A percentile compares a stretch with the other conserved stretches of the same genome.
These are phyloP conservation scores for Macrophomina pseudophaseolina DNA, from an alignment of 2,329 filamentous ascomycete species.

Conservation along the genomic window DNA sequence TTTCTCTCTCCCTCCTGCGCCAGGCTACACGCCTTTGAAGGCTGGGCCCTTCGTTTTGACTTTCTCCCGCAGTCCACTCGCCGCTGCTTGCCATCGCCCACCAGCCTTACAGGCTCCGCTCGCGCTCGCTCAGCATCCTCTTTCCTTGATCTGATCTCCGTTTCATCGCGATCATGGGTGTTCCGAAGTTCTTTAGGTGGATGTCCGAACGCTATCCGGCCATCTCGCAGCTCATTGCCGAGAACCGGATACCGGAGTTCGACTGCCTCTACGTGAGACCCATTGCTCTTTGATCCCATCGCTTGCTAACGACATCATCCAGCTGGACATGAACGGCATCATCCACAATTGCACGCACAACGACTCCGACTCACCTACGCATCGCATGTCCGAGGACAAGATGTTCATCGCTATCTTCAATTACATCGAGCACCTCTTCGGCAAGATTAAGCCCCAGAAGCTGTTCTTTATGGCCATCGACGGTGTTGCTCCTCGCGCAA, in stretches of 20 bases:
- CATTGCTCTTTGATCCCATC: not conserved
- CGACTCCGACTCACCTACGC: conserved; percentile 88
- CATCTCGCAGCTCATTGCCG: conserved; percentile 97
- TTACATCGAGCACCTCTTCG: conserved; percentile 98
- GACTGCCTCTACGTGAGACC: conserved; percentile 83
- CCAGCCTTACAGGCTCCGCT: conserved; percentile 6
- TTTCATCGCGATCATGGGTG: conserved; percentile 61
- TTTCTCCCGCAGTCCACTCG: conserved; percentile 5
- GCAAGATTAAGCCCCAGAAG: conserved; percentile 98
- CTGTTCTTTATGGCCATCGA: conserved; percentile 99
- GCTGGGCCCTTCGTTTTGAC: conserved; percentile 8
- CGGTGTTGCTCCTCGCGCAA: conserved; percentile 93
- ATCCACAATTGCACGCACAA: conserved; percentile 99
- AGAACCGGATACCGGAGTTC: conserved; percentile 98
- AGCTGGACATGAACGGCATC: conserved; percentile 98
- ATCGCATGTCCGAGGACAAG: conserved; percentile 93
- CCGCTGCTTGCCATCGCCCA: conserved; percentile 5
- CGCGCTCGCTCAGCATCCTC: not conserved
- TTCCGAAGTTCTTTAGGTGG: conserved; percentile 97
- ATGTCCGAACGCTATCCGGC: conserved; percentile 98
- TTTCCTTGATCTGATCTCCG: conserved; percentile 3
- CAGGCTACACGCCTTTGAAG: conserved; percentile 3
- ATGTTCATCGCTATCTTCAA: conserved; percentile 99
- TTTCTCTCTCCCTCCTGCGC: conserved; percentile 17
- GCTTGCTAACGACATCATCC: not conserved